Percentiles rank a stretch among this genome's conserved stretches.
These are phyloP conservation scores for Solanum lycopersicoides DNA, from an alignment of 257 asterid species.

Conservation along the genomic window DNA sequence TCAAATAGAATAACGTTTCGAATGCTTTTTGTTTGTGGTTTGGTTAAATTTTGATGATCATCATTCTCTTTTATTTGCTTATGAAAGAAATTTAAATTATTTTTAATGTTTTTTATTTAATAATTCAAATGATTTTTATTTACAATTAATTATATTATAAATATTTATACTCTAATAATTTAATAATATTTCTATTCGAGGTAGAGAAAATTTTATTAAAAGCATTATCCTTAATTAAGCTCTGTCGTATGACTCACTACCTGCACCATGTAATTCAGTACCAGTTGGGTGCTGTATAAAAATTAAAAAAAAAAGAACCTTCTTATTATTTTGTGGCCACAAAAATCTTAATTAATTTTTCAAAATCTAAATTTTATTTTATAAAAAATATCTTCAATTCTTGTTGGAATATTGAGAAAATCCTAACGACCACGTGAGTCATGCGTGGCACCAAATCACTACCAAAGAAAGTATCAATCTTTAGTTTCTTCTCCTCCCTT, in stretches of 20 bases:
- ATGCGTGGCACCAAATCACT: not conserved
- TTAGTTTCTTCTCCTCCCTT: not conserved
- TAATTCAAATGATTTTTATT: no score
- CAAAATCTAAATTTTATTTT: not conserved
- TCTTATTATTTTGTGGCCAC: not conserved
- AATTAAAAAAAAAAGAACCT: not conserved
- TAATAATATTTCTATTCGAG: not conserved
- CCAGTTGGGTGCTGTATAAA: not conserved
- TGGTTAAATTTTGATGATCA: no score
- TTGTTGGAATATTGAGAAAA: not conserved
- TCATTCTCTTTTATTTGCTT: no score
- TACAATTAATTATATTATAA: not conserved
- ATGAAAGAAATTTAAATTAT: no score
- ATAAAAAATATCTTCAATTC: not conserved
- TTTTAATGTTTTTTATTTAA: no score
- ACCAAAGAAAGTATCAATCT: not conserved
- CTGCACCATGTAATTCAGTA: not conserved
- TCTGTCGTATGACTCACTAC: not conserved
- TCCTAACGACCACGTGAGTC: not conserved
- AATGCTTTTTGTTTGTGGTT: no score
- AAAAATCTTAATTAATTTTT: not conserved
- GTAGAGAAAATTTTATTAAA: accelerated
- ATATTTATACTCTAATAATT: not conserved
- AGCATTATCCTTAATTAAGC: no score
- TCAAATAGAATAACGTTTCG: no score